Evolutionary conservation across 2,329 filamentous ascomycete genomes (phyloP).

Genomic region (Penicillium sp.): DNA sequence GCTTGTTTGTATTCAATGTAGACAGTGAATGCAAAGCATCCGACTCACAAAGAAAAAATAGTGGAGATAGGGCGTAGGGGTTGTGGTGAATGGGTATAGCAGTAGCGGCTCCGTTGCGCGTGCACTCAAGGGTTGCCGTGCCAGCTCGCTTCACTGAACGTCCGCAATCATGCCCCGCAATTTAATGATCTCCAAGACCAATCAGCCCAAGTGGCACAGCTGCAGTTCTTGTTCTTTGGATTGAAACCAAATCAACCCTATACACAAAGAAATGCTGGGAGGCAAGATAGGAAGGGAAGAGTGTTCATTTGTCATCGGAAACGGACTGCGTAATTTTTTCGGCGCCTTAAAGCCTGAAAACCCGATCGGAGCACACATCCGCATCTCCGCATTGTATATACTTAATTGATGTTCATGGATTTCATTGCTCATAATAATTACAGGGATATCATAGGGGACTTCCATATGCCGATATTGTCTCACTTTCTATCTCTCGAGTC

Average conservation of each 20-base stretch:
- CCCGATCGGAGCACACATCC: not conserved
- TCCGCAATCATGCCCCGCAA: slow-evolving; percentile 12
- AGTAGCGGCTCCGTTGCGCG: not conserved
- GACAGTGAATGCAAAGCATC: not conserved
- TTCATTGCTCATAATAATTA: slow-evolving; percentile 1
- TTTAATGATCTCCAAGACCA: not conserved
- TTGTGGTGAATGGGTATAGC: not conserved
- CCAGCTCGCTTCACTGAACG: slow-evolving; percentile 1
- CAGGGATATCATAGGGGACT: slow-evolving; percentile 2
- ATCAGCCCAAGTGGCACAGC: not conserved
- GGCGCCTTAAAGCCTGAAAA: not conserved
- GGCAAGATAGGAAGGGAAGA: not conserved
- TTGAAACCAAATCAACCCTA: not conserved
- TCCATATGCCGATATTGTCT: not conserved
- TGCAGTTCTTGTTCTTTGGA: not conserved
- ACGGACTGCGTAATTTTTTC: not conserved
- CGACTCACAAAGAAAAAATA: not conserved
- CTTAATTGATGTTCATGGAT: not conserved
- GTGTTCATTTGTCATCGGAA: not conserved
- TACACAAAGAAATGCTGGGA: not conserved
- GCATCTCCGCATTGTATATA: not conserved
- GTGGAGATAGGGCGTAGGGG: not conserved
- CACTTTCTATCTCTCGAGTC: not conserved
- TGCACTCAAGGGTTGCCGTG: slow-evolving; percentile 15
- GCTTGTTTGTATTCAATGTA: not conserved